phyloP scores from a whole-genome alignment of 1,284 basidiomycete genomes.

The Rhodotorula sp. region DNA sequence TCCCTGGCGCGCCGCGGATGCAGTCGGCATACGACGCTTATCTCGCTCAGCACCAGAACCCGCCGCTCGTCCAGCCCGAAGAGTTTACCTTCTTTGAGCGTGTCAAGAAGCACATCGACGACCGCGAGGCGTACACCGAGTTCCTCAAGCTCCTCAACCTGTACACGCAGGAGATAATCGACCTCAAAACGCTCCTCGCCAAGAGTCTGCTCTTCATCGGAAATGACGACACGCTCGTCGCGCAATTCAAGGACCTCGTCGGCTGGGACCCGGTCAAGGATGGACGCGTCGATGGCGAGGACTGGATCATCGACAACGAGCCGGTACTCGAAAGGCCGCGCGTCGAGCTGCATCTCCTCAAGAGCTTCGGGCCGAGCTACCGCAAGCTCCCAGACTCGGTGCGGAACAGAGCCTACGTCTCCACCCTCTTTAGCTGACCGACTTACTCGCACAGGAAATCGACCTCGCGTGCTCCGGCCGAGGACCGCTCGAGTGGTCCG shows the following conservation, averaged over 20 bases:
- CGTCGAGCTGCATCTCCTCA: slow-evolving; percentile 35
- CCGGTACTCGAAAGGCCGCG: slow-evolving; percentile 47
- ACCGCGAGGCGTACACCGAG: slow-evolving; percentile 87
- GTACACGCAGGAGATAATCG: slow-evolving; percentile 91
- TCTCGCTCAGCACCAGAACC: slow-evolving; percentile 32
- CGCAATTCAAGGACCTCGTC: slow-evolving; percentile 82
- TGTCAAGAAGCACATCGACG: slow-evolving; percentile 78
- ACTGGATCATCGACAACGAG: slow-evolving; percentile 54
- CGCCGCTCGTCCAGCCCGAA: slow-evolving; percentile 64
- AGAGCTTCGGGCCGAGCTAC: slow-evolving; percentile 78
- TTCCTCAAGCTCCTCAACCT: slow-evolving; percentile 94
- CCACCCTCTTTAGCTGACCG: not conserved
- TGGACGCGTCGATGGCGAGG: slow-evolving; percentile 56
- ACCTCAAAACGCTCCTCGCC: slow-evolving; percentile 76
- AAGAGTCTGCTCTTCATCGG: slow-evolving; percentile 74
- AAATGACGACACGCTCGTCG: slow-evolving; percentile 73
- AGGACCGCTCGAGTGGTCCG: slow-evolving; percentile 90
- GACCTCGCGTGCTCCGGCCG: slow-evolving; percentile 89
- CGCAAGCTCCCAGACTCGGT: slow-evolving; percentile 82
- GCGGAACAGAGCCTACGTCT: slow-evolving; percentile 49
- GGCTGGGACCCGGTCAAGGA: slow-evolving; percentile 68
- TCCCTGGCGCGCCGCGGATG: slow-evolving; percentile 37
- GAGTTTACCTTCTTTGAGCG: slow-evolving; percentile 93
- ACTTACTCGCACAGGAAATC: slow-evolving; percentile 63
- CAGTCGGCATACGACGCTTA: slow-evolving; percentile 41